Conservation (phyloP, 768 basidiomycete species). For the Baorangia bicolor region DNA sequence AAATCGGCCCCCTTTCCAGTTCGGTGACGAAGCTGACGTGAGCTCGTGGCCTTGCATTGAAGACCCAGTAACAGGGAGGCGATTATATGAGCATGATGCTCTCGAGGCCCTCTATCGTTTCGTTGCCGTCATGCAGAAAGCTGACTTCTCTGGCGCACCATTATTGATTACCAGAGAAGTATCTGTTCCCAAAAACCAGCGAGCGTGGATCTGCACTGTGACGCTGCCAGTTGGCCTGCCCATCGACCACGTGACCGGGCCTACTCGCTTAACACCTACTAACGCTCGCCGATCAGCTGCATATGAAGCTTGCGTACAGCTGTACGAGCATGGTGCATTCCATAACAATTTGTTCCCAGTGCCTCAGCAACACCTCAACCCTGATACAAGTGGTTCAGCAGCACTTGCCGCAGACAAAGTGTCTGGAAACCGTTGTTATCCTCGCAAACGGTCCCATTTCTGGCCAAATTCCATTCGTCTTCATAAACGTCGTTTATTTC, state of each 20-base stretch:
- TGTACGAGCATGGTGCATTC: constrained; percentile 52
- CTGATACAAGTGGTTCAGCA: background rate
- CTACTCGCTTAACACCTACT: constrained; percentile 42
- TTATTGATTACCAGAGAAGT: constrained; percentile 26
- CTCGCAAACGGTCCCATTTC: constrained; percentile 60
- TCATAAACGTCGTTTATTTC: constrained; percentile 20
- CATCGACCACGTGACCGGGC: constrained; percentile 43
- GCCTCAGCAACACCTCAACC: constrained; percentile 1
- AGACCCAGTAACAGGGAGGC: constrained; percentile 63
- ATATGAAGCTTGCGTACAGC: constrained; percentile 50
- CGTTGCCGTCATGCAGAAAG: constrained; percentile 26
- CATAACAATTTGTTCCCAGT: constrained; percentile 45
- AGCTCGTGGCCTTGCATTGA: constrained; percentile 40
- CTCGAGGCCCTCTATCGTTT: constrained; percentile 56
- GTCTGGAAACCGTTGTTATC: constrained; percentile 53
- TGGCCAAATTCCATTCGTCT: constrained; percentile 50
- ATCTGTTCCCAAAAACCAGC: constrained; percentile 16
- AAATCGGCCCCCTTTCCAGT: constrained; percentile 42
- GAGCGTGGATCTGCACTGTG: constrained; percentile 47
- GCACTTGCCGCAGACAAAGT: constrained; percentile 26
- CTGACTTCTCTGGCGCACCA: constrained; percentile 4
- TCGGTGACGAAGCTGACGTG: constrained; percentile 42
- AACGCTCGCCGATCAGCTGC: constrained; percentile 62
- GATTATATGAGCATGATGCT: constrained; percentile 60
- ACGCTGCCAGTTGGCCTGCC: constrained; percentile 44